Evolutionary conservation across 257 asterid genomes (phyloP).

Genomic region (Dorcoceras hygrometricum): DNA sequence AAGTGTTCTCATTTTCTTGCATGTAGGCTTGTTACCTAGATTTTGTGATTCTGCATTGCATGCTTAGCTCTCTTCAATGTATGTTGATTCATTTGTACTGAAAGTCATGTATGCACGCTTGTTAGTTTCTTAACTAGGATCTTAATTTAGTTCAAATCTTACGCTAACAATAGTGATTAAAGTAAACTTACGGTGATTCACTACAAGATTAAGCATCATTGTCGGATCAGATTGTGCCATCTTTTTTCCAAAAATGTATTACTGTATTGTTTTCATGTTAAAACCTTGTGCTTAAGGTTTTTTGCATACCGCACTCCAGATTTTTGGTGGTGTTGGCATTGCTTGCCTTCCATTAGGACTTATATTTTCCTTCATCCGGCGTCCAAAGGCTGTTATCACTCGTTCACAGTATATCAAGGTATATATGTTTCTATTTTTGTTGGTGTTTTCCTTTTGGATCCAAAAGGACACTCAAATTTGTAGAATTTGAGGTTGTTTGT

Average conservation of each 20-base stretch:
- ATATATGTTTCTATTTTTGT: neutral
- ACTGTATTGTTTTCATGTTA: conserved; percentile 13
- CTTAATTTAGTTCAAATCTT: too few relatives aligned
- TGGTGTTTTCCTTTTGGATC: conserved; percentile 14
- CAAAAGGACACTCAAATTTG: conserved; percentile 9
- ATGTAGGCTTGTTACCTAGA: too few relatives aligned
- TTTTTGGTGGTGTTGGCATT: conserved; percentile 97
- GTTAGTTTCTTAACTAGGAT: neutral
- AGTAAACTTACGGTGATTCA: too few relatives aligned
- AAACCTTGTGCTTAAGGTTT: conserved; percentile 26
- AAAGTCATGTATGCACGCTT: too few relatives aligned
- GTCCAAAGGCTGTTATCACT: conserved; percentile 98
- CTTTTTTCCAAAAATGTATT: neutral
- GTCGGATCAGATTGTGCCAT: too few relatives aligned
- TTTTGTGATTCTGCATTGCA: too few relatives aligned
- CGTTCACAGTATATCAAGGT: conserved; percentile 99
- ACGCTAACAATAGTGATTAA: too few relatives aligned
- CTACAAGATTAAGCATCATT: too few relatives aligned
- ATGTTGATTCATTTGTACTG: too few relatives aligned
- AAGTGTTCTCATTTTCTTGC: conserved; percentile 15
- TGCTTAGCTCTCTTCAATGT: too few relatives aligned
- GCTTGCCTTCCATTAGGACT: conserved; percentile 96
- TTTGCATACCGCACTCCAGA: conserved; percentile 41
- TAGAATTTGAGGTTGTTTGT: conserved; percentile 1
- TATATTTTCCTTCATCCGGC: conserved; percentile 85